A percentile compares a stretch with the other conserved stretches of the same genome.
Conservation (phyloP, 306 rosid genomes). For the Prunus armeniaca region DNA sequence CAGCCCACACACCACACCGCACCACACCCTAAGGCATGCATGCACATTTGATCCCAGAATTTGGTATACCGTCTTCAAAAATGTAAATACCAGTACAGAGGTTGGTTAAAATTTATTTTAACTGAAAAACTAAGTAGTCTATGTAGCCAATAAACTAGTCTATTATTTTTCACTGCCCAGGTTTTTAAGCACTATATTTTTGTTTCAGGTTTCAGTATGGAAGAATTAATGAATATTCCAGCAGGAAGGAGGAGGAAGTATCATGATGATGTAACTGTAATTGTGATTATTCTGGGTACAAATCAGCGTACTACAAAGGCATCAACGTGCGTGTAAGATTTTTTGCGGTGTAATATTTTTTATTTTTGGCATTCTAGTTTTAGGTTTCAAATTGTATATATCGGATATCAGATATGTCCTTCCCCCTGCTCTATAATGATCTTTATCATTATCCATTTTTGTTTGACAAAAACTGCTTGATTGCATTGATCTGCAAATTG, state of each 20-base stretch:
- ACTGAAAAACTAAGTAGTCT: neutral
- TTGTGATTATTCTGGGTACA: constrained; percentile 79
- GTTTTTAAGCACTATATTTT: constrained; percentile 2
- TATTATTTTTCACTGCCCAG: neutral
- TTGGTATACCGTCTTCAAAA: neutral
- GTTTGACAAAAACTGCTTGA: neutral
- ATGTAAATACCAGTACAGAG: neutral
- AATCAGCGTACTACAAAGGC: constrained; percentile 93
- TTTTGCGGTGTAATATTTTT: neutral
- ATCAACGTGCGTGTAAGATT: constrained; percentile 52
- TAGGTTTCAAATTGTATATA: constrained; percentile 28
- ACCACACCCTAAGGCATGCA: neutral
- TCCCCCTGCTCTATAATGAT: neutral
- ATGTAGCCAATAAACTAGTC: neutral
- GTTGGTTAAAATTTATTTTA: neutral
- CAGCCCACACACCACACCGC: too few species aligned
- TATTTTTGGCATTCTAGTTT: neutral
- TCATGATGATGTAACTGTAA: constrained; percentile 94
- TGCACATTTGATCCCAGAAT: neutral
- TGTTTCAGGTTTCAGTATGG: constrained; percentile 78
- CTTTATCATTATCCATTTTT: constrained; percentile 13
- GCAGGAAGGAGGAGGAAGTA: constrained; percentile 93
- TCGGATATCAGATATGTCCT: neutral
- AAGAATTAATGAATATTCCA: constrained; percentile 85
- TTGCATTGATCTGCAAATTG: neutral